Conservation (phyloP, 805 yeast species). For the Metschnikowia lochheadii region DNA sequence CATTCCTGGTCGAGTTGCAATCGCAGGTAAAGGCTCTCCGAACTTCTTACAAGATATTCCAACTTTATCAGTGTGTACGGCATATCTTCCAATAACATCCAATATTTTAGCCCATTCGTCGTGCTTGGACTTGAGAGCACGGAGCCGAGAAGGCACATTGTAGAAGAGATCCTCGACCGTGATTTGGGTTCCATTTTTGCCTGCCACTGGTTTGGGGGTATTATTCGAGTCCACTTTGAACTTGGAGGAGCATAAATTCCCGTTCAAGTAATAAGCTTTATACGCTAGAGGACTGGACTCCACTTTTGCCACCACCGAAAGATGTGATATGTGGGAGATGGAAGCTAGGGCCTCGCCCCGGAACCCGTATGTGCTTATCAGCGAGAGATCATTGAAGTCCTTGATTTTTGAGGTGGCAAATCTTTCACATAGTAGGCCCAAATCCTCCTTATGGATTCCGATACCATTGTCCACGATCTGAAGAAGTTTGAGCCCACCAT, state of each 20-base stretch:
- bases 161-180: conserved; percentile 85
- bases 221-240: conserved; percentile 29
- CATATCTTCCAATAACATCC: conserved; percentile 80
- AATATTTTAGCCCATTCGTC: conserved; percentile 77
- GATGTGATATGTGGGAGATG: conserved; percentile 83
- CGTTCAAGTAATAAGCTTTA: conserved; percentile 64
- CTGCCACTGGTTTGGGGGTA: conserved; percentile 75
- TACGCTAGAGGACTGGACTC: conserved; percentile 61
- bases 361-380: conserved; percentile 82
- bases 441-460: conserved; percentile 73
- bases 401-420: conserved; percentile 86
- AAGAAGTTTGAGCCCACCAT: conserved; percentile 84
- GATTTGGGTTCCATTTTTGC: conserved; percentile 81
- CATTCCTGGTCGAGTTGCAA: conserved; percentile 52
- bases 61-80: conserved; percentile 64
- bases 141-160: conserved; percentile 75
- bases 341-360: conserved; percentile 96
- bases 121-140: conserved; percentile 57
- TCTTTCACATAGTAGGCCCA: conserved; percentile 78
- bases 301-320: conserved; percentile 76
- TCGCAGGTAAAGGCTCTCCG: conserved; percentile 68
- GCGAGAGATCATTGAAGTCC: conserved; percentile 68
- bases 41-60: conserved; percentile 77
- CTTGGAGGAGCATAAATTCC: conserved; percentile 48
- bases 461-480: conserved; percentile 88